These are phyloP conservation scores for Zizania palustris DNA, from an alignment of 202 grass and related monocot species.

Conservation along the genomic window DNA sequence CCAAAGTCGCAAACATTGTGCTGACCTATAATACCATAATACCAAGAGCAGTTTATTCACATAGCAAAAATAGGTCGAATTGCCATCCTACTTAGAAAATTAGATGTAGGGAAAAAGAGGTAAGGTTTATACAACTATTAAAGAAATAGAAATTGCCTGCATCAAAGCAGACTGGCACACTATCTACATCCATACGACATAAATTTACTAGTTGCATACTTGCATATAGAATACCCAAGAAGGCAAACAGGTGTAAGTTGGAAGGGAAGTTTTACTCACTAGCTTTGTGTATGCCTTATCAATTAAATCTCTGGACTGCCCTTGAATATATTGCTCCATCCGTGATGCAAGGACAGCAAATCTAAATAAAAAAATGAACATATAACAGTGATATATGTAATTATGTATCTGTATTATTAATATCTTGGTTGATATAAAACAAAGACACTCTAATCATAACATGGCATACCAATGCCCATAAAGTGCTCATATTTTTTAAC, in stretches of 20 bases:
- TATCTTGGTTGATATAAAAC: conserved; percentile 18
- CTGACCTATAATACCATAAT: conserved; percentile 65
- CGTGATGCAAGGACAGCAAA: conserved; percentile 97
- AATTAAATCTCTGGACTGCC: conserved; percentile 96
- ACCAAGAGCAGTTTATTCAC: conserved; percentile 38
- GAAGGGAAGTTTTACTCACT: conserved; percentile 56
- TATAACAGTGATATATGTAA: conserved; percentile 31
- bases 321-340: conserved; percentile 99
- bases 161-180: conserved; percentile 16
- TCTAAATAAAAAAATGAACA: conserved; percentile 44
- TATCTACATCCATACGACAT: conserved; percentile 6
- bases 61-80: conserved; percentile 24
- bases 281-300: conserved; percentile 97
- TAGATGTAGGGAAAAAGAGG: neutral
- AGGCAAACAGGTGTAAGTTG: conserved; percentile 9
- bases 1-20: conserved; percentile 96
- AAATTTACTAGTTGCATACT: conserved; percentile 22
- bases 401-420: conserved; percentile 15
- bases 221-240: conserved; percentile 35
- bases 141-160: conserved; percentile 10
- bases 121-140: conserved; percentile 19
- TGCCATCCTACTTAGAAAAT: neutral
- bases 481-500: neutral
- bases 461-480: conserved; percentile 6
- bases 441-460: conserved; percentile 15